Conservation (phyloP, 2,329 filamentous ascomycete genomes). For the Monosporascus sp. region DNA sequence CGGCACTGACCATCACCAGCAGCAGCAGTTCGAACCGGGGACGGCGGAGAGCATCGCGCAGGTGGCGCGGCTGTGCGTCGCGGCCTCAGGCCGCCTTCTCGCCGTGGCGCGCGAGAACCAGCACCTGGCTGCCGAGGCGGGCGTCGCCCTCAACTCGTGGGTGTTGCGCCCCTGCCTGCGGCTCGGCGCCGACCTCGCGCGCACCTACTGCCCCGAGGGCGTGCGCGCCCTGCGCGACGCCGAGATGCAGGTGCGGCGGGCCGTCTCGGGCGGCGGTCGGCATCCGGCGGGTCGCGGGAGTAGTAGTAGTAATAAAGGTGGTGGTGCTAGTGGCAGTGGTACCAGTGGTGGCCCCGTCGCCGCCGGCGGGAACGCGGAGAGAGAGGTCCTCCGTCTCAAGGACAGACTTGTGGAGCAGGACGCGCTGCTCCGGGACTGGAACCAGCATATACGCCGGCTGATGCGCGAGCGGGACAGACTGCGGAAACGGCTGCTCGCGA, state of each 20-base stretch:
- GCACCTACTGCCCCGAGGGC: slow-evolving; percentile 7
- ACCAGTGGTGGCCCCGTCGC: not conserved
- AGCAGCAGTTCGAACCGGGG: not conserved
- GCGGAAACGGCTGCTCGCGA: slow-evolving; percentile 3
- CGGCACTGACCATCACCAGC: not conserved
- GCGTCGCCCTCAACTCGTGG: slow-evolving; percentile 6
- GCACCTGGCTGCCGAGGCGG: slow-evolving; percentile 6
- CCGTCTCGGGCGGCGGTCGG: not conserved
- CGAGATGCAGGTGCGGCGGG: slow-evolving; percentile 6
- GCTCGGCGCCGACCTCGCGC: slow-evolving; percentile 2
- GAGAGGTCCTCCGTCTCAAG: slow-evolving; percentile 9
- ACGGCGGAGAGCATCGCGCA: not conserved
- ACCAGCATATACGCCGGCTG: slow-evolving; percentile 7
- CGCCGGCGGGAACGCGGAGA: not conserved
- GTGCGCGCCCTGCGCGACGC: slow-evolving; percentile 5
- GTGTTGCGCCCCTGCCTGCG: slow-evolving; percentile 8
- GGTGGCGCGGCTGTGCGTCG: slow-evolving; percentile 6
- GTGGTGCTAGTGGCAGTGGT: not conserved
- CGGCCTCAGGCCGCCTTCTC: slow-evolving; percentile 8
- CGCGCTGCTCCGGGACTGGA: slow-evolving; percentile 8
- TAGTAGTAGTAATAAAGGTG: not conserved
- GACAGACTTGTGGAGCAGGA: slow-evolving; percentile 14
- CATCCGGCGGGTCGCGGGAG: not conserved
- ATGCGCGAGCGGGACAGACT: slow-evolving; percentile 10
- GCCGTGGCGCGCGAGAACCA: slow-evolving; percentile 10